Conservation (phyloP, 306 rosid species). For the Prunus campanulata region DNA sequence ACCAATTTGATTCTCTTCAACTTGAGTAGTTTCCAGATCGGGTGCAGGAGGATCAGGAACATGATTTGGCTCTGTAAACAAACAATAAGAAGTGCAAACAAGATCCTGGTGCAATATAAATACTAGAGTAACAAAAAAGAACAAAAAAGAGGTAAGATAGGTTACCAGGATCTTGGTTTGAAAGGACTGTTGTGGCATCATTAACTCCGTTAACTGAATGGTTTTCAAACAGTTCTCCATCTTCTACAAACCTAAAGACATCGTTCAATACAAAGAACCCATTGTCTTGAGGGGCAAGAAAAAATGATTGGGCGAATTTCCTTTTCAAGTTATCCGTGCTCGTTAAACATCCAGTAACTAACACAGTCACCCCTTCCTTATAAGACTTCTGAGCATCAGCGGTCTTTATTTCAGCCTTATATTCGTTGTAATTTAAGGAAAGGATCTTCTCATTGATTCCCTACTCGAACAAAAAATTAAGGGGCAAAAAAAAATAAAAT, state of each 20-base stretch:
- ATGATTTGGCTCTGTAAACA: constrained; percentile 40
- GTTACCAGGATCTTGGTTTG: constrained; percentile 53
- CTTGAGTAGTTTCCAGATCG: constrained; percentile 36
- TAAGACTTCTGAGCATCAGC: constrained; percentile 75
- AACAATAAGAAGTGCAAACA: constrained; percentile 7
- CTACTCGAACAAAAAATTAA: constrained; percentile 32
- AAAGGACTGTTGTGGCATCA: constrained; percentile 25
- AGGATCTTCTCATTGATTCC: constrained; percentile 72
- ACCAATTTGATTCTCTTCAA: constrained; percentile 29
- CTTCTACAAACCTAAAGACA: constrained; percentile 70
- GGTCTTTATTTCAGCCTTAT: constrained; percentile 67
- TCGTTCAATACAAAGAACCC: constrained; percentile 78
- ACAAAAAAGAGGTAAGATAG: neutral
- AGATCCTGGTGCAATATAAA: constrained; percentile 11
- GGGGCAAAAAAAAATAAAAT: constrained; percentile 7
- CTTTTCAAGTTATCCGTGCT: constrained; percentile 69
- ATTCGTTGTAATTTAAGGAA: constrained; percentile 57
- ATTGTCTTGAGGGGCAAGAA: constrained; percentile 79
- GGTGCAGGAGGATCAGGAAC: constrained; percentile 50
- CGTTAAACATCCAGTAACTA: constrained; percentile 77
- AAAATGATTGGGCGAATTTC: constrained; percentile 68
- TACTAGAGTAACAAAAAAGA: neutral
- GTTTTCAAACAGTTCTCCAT: constrained; percentile 36
- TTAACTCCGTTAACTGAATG: constrained; percentile 40
- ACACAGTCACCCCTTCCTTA: constrained; percentile 62